Percentiles rank a stretch among this genome's conserved stretches.
These are phyloP conservation scores for Dioscorea dumetorum DNA, from an alignment of 106 monocot species.

Conservation along the genomic window DNA sequence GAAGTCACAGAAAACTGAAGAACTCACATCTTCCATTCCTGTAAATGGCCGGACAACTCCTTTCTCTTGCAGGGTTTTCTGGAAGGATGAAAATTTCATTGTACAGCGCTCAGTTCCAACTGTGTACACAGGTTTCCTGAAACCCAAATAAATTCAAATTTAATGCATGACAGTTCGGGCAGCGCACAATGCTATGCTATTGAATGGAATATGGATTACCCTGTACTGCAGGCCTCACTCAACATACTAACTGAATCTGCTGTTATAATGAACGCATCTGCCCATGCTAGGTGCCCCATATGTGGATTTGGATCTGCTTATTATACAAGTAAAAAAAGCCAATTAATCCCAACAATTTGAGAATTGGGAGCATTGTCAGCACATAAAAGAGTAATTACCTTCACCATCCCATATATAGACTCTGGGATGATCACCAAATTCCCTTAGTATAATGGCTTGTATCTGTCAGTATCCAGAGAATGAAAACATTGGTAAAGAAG, in stretches of 20 bases:
- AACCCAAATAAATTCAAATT: background rate
- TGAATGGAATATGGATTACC: constrained; percentile 32
- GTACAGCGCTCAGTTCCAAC: constrained; percentile 87
- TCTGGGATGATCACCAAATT: constrained; percentile 65
- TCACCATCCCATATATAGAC: constrained; percentile 90
- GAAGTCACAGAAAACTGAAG: background rate
- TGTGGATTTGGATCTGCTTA: constrained; percentile 81
- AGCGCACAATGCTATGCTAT: background rate
- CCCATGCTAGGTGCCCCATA: constrained; percentile 99
- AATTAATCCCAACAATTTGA: background rate
- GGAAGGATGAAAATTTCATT: constrained; percentile 97
- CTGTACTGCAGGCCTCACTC: constrained; percentile 97
- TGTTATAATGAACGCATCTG: constrained; percentile 91
- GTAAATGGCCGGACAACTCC: constrained; percentile 79
- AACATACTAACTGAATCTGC: constrained; percentile 96
- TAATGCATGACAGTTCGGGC: background rate
- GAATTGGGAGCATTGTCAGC: background rate
- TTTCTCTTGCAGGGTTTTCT: constrained; percentile 56
- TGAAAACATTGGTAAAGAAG: background rate
- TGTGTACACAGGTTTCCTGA: constrained; percentile 93
- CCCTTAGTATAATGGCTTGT: constrained; percentile 52
- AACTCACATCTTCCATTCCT: constrained; percentile 87
- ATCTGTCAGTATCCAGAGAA: constrained; percentile 28
- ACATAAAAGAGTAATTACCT: constrained; percentile 34
- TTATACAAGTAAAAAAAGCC: background rate